These are phyloP conservation scores for Alternaria alternata DNA, from an alignment of 2,329 filamentous ascomycete species.

Conservation along the genomic window DNA sequence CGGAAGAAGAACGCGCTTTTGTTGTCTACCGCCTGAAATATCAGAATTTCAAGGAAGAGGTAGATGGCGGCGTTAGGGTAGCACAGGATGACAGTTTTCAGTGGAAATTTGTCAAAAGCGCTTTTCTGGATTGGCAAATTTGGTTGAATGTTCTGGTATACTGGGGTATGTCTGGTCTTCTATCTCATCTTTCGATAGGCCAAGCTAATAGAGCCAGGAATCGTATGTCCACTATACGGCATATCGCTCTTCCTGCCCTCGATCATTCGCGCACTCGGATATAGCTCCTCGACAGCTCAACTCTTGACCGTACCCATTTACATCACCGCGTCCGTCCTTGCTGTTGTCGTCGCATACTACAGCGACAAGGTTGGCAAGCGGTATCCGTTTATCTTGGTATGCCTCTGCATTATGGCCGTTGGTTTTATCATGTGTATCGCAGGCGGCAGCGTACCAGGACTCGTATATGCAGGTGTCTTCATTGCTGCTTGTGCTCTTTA, in stretches of 20 bases:
- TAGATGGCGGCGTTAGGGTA: constrained; percentile 70
- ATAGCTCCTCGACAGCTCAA: constrained; percentile 51
- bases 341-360: constrained; percentile 41
- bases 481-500: constrained; percentile 50
- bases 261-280: constrained; percentile 53
- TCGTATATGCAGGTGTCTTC: constrained; percentile 50
- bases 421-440: constrained; percentile 51
- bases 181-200: constrained; percentile 10
- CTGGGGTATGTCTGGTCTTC: constrained; percentile 59
- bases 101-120: constrained; percentile 63
- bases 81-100: constrained; percentile 73
- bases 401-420: constrained; percentile 43
- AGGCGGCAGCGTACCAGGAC: constrained; percentile 39
- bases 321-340: constrained; percentile 47
- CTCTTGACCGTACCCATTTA: constrained; percentile 57
- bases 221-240: constrained; percentile 52
- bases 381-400: constrained; percentile 46
- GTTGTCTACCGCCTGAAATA: constrained; percentile 65
- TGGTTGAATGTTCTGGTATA: constrained; percentile 66
- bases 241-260: constrained; percentile 58
- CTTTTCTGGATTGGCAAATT: constrained; percentile 59
- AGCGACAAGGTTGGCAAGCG: constrained; percentile 46
- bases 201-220: constrained; percentile 28
- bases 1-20: constrained; percentile 60
- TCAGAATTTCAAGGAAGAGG: constrained; percentile 52